Base-by-base conservation (phyloP, 768 basidiomycete species). In the Tubosaeta sp. region DNA sequence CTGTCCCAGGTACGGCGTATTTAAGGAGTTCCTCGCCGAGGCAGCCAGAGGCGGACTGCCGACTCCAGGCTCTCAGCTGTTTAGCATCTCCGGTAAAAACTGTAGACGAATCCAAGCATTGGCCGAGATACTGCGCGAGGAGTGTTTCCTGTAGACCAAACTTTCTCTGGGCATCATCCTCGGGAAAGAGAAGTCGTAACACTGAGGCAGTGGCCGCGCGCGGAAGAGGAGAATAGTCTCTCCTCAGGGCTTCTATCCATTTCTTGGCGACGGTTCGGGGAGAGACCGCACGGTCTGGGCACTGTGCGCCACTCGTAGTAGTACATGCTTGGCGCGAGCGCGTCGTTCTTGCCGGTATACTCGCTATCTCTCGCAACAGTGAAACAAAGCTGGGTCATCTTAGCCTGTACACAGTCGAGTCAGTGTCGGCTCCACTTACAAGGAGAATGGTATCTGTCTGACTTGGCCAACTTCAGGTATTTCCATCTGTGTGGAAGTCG, bases 181-280 rank as follows among this genome's bases (percentile, higher is more conserved):
- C 85, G 0, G 94, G 92, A 62, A 94, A 95, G n/a, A 95, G 71
- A 5, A 93, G 68, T 7, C 83, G 80, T 60, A 95, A 84, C 29
- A 91, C 68, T 6, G 77, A 76, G 13, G 76, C 72, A 9, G 84
- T 81, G 0, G 82, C 84, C 5, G 78, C 76, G 0, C 64, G 62
- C 0, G 81, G 79, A 19, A 86, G 66, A 13, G 82, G 79, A 12
- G 68, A 62, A 60, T 75, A 81, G 14, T 65, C 57, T n/a, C 43
- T 56, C 51, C 66, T 74, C 31, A 86, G 67, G 12, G 65, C 61
- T 2, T 61, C 55, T 17, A 76, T 62, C 82, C 83, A 86, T 44
- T 63, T 69, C 2, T 57, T 56, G 39, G 80, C 74, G 19, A 76
- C 64, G n/a, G 61, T 52, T 4, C 76, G 60, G 13, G 76, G 74